phyloP scores from a whole-genome alignment of 2,329 filamentous ascomycete species.

The Delphinella strobiligena region DNA sequence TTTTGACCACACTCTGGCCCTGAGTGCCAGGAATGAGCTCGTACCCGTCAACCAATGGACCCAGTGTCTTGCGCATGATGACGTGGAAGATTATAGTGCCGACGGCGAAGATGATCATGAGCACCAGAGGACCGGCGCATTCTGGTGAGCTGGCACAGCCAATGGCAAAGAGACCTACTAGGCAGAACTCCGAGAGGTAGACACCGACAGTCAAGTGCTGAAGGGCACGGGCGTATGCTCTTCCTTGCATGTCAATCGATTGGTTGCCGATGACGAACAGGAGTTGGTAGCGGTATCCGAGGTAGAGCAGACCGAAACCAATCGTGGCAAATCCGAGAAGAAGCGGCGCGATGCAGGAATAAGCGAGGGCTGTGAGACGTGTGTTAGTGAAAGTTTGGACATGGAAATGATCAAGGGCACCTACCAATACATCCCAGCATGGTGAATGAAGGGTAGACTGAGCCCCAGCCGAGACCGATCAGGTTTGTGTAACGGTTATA shows the following conservation, averaged over 20 bases:
- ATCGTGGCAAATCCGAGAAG: constrained; percentile 34
- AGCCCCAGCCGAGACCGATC: constrained; percentile 31
- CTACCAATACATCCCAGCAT: constrained; percentile 30
- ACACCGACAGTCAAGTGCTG: constrained; percentile 35
- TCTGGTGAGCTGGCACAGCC: constrained; percentile 19
- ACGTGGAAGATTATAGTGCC: constrained; percentile 31
- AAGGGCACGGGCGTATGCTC: constrained; percentile 33
- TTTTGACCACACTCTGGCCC: constrained; percentile 17
- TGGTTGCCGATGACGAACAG: constrained; percentile 35
- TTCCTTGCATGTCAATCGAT: constrained; percentile 34
- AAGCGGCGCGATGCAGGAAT: constrained; percentile 37
- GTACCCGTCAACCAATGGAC: constrained; percentile 2
- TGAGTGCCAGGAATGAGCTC: constrained; percentile 14
- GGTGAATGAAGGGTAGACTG: constrained; percentile 35
- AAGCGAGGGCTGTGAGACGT: constrained; percentile 28
- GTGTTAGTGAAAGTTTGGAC: too few species aligned
- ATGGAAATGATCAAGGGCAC: too few species aligned
- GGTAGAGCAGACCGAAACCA: constrained; percentile 32
- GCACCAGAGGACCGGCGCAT: constrained; percentile 28
- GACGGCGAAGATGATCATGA: constrained; percentile 30
- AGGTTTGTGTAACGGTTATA: constrained; percentile 32
- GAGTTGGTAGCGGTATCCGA: constrained; percentile 38
- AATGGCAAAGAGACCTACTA: constrained; percentile 35
- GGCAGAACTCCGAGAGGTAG: constrained; percentile 35
- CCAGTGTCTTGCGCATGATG: constrained; percentile 20